These are phyloP conservation scores for Cyamopsis tetragonoloba DNA, from an alignment of 306 rosid genomes.

Conservation along the genomic window DNA sequence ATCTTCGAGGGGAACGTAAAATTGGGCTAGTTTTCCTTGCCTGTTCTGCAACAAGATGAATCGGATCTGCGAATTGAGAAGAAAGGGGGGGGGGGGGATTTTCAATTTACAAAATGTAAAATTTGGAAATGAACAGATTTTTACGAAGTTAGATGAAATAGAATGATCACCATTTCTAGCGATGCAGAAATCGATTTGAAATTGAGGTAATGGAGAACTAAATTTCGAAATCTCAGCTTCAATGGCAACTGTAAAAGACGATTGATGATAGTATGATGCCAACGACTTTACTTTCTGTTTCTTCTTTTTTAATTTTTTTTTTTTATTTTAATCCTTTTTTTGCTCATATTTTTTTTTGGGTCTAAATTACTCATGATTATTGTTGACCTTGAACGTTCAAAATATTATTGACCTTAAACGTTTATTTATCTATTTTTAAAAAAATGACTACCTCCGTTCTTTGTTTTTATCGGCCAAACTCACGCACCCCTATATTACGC, in stretches of 20 bases:
- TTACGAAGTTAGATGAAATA: neutral
- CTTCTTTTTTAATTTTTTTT: too few relatives aligned
- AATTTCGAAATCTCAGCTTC: neutral
- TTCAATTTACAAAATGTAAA: neutral
- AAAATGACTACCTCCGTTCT: too few relatives aligned
- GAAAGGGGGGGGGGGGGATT: neutral
- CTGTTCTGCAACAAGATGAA: constrained; percentile 91
- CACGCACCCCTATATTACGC: too few relatives aligned
- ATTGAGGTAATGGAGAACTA: neutral
- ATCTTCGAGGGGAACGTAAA: constrained; percentile 95
- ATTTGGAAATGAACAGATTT: neutral
- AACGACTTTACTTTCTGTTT: neutral
- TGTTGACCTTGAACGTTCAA: too few relatives aligned
- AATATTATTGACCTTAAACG: too few relatives aligned
- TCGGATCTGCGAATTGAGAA: constrained; percentile 89
- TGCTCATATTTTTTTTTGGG: too few relatives aligned
- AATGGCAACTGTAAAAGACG: neutral
- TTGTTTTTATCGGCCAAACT: too few relatives aligned
- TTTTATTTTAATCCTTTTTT: neutral
- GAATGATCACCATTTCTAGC: constrained; percentile 29
- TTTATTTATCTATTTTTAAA: too few relatives aligned
- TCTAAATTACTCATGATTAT: too few relatives aligned
- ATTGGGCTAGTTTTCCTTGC: constrained; percentile 86
- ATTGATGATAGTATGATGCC: too few relatives aligned
- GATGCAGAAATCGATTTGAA: neutral